phyloP scores from a whole-genome alignment of 805 yeast species.

The Hanseniaspora thailandica region DNA sequence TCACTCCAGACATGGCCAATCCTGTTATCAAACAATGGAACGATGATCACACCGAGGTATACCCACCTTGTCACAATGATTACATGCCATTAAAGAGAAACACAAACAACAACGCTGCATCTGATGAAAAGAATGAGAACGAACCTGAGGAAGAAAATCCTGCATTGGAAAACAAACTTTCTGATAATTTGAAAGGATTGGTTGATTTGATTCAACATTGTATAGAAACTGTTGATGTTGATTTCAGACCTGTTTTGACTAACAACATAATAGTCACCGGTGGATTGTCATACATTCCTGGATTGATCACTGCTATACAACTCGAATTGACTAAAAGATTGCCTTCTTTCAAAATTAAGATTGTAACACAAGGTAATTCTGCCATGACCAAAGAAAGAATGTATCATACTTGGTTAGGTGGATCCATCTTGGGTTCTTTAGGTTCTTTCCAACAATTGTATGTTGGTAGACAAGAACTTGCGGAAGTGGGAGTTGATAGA shows the following conservation, averaged over 20 bases:
- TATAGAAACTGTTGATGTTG: slow-evolving; percentile 56
- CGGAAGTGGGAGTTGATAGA: slow-evolving; percentile 77
- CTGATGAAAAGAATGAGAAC: slow-evolving; percentile 19
- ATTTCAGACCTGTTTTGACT: slow-evolving; percentile 71
- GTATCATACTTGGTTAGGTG: slow-evolving; percentile 84
- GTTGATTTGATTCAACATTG: slow-evolving; percentile 49
- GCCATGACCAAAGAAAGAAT: slow-evolving; percentile 46
- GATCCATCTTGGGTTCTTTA: slow-evolving; percentile 71
- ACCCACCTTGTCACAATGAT: slow-evolving; percentile 44
- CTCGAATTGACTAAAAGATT: slow-evolving; percentile 55
- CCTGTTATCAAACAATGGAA: slow-evolving; percentile 29
- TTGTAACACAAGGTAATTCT: slow-evolving; percentile 68
- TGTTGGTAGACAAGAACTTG: slow-evolving; percentile 80
- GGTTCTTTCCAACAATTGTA: slow-evolving; percentile 93
- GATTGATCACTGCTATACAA: slow-evolving; percentile 64
- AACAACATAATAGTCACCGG: slow-evolving; percentile 84
- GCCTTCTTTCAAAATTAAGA: slow-evolving; percentile 76
- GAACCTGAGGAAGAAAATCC: slow-evolving; percentile 23
- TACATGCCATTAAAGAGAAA: slow-evolving; percentile 62
- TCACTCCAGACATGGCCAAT: slow-evolving; percentile 42
- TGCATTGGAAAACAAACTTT: background rate
- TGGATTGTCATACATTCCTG: slow-evolving; percentile 68
- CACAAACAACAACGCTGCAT: slow-evolving; percentile 25
- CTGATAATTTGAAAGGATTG: slow-evolving; percentile 34
- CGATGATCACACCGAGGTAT: slow-evolving; percentile 42